Conservation (phyloP, 768 basidiomycete species). For the Russula foetens region DNA sequence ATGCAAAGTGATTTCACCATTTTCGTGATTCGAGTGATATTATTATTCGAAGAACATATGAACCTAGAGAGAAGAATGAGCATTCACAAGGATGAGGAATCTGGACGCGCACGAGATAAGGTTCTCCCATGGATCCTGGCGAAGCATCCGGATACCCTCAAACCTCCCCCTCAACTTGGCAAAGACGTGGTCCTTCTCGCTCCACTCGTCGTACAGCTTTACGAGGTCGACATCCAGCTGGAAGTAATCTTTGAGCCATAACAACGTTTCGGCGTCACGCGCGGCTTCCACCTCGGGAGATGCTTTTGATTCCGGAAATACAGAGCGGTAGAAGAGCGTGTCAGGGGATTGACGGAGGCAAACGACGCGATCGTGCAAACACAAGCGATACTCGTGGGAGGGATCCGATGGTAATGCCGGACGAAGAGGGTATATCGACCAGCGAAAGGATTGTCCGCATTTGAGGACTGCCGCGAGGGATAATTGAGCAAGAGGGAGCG, state of each 20-base stretch:
- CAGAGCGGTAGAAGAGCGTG: conserved; percentile 60
- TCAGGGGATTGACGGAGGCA: conserved; percentile 68
- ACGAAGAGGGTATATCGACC: conserved; percentile 47
- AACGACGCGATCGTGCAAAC: conserved; percentile 73
- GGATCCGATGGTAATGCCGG: conserved; percentile 9
- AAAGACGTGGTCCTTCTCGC: conserved; percentile 66
- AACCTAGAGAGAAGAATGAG: conserved; percentile 44
- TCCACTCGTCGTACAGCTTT: conserved; percentile 71
- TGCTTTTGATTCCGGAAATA: conserved; percentile 44
- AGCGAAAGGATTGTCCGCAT: conserved; percentile 83
- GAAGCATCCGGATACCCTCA: conserved; percentile 74
- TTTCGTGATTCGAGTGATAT: conserved; percentile 88
- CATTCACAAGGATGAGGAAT: background rate
- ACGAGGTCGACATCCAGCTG: conserved; percentile 72
- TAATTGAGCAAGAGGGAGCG: conserved; percentile 58
- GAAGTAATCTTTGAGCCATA: conserved; percentile 83
- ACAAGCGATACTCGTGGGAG: conserved; percentile 69
- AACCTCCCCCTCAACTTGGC: conserved; percentile 53
- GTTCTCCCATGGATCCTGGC: conserved; percentile 96
- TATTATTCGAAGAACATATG: conserved; percentile 97
- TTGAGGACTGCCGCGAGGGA: conserved; percentile 71
- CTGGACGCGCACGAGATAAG: conserved; percentile 68
- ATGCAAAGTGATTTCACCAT: conserved; percentile 83
- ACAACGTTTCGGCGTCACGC: conserved; percentile 55
- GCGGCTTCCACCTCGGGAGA: conserved; percentile 28